Conservation (phyloP, 2,329 filamentous ascomycete genomes). For the Botrytis cinerea region DNA sequence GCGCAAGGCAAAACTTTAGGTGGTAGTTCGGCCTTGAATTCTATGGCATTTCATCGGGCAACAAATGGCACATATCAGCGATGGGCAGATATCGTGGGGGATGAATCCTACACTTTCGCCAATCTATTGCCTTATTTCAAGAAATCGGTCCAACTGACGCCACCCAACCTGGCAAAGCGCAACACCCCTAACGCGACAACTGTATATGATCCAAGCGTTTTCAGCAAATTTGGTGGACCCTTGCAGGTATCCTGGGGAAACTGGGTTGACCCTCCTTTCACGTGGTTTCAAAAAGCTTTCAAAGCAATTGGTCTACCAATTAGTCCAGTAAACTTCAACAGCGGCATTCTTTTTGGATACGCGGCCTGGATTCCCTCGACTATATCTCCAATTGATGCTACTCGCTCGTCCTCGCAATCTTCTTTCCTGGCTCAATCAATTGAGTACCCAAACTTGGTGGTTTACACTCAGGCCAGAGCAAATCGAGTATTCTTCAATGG, state of each 20-base stretch:
- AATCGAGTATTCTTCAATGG: slow-evolving; percentile 19
- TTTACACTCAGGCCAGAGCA: slow-evolving; percentile 7
- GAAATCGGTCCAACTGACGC: slow-evolving; percentile 37
- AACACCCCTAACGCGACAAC: neutral
- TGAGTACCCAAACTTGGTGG: neutral
- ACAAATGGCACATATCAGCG: slow-evolving; percentile 41
- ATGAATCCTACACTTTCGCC: slow-evolving; percentile 50
- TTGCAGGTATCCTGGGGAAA: slow-evolving; percentile 5
- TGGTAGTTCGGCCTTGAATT: slow-evolving; percentile 32
- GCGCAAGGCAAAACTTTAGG: slow-evolving; percentile 43
- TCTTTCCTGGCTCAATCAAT: neutral
- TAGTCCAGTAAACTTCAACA: neutral
- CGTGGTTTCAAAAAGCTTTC: slow-evolving; percentile 5
- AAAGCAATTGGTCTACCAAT: neutral
- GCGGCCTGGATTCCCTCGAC: slow-evolving; percentile 2
- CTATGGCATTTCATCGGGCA: neutral
- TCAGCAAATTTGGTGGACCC: neutral
- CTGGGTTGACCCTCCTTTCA: slow-evolving; percentile 8
- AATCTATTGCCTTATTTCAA: slow-evolving; percentile 50
- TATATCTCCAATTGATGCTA: neutral
- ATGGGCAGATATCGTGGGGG: slow-evolving; percentile 47
- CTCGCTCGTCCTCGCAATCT: slow-evolving; percentile 5
- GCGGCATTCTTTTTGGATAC: slow-evolving; percentile 14
- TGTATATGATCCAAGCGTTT: neutral
- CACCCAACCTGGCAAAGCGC: slow-evolving; percentile 32